These are phyloP conservation scores for Ploettnerulaceae sp. DNA, from an alignment of 2,329 filamentous ascomycete genomes.

Conservation along the genomic window DNA sequence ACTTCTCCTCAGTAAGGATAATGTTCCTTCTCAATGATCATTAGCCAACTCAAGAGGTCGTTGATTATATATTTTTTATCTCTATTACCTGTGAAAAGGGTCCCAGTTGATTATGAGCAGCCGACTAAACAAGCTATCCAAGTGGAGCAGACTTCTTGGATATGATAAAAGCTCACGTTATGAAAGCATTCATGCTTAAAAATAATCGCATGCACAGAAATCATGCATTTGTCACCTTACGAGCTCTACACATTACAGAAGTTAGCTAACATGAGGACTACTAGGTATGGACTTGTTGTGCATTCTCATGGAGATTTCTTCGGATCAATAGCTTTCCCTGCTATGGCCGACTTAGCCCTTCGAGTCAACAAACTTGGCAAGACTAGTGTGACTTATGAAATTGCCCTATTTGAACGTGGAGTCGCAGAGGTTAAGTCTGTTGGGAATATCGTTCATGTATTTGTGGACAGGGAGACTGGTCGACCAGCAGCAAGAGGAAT, in stretches of 20 bases:
- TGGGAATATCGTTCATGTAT: slow-evolving; percentile 82
- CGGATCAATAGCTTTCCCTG: slow-evolving; percentile 74
- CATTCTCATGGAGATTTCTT: slow-evolving; percentile 85
- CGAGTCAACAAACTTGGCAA: slow-evolving; percentile 79
- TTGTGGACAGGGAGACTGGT: slow-evolving; percentile 70
- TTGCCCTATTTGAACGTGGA: slow-evolving; percentile 77
- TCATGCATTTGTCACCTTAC: not conserved
- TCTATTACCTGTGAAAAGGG: not conserved
- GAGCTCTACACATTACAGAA: not conserved
- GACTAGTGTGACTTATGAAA: slow-evolving; percentile 85
- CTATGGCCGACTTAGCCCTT: slow-evolving; percentile 73
- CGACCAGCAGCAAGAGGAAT: slow-evolving; percentile 65
- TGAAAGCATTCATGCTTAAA: too few relatives aligned
- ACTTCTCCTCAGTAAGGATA: slow-evolving; percentile 54
- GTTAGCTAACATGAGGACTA: not conserved
- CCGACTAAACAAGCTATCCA: too few relatives aligned
- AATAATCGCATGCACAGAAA: too few relatives aligned
- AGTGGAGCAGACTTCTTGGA: too few relatives aligned
- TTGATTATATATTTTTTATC: too few relatives aligned
- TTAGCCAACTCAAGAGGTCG: too few relatives aligned
- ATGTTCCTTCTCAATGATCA: not conserved
- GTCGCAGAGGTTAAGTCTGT: slow-evolving; percentile 73
- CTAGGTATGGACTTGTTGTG: slow-evolving; percentile 67
- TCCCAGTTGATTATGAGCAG: too few relatives aligned
- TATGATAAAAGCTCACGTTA: too few relatives aligned